These are phyloP conservation scores for Cladorrhinum sp. DNA, from an alignment of 2,329 filamentous ascomycete genomes.

Conservation along the genomic window DNA sequence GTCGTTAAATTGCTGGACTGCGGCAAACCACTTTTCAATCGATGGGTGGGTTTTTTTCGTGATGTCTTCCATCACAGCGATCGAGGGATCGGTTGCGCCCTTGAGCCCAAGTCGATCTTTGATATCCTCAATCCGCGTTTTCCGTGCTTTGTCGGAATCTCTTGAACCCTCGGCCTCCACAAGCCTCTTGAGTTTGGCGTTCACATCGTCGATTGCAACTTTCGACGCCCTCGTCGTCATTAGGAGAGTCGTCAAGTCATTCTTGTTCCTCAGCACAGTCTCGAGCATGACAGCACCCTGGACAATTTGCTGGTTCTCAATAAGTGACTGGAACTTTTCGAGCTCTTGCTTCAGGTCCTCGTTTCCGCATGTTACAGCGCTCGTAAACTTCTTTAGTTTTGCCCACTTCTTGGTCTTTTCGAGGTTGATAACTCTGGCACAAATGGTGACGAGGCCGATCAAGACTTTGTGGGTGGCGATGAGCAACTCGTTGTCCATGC, in stretches of 20 bases:
- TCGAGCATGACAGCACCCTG: not conserved
- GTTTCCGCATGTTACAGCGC: not conserved
- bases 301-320: slow-evolving; percentile 1
- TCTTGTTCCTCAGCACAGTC: not conserved
- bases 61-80: not conserved
- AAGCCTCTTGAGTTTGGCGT: not conserved
- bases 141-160: not conserved
- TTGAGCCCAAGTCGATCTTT: not conserved
- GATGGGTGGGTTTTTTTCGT: not conserved
- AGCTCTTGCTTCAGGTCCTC: not conserved
- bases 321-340: not conserved
- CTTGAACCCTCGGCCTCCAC: not conserved
- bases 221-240: not conserved
- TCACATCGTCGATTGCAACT: not conserved
- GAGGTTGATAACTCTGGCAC: slow-evolving; percentile 8
- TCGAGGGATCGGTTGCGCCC: not conserved
- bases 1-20: not conserved
- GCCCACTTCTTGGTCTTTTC: slow-evolving; percentile 7
- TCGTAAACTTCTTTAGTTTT: slow-evolving; percentile 8
- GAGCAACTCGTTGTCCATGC: slow-evolving; percentile 10
- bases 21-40: slow-evolving; percentile 1
- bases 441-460: slow-evolving; percentile 10
- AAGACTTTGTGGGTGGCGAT: slow-evolving; percentile 4
- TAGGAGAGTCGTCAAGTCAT: not conserved
- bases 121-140: not conserved